phyloP scores from a whole-genome alignment of 2,329 filamentous ascomycete species.

The Verticillium nonalfalfae region DNA sequence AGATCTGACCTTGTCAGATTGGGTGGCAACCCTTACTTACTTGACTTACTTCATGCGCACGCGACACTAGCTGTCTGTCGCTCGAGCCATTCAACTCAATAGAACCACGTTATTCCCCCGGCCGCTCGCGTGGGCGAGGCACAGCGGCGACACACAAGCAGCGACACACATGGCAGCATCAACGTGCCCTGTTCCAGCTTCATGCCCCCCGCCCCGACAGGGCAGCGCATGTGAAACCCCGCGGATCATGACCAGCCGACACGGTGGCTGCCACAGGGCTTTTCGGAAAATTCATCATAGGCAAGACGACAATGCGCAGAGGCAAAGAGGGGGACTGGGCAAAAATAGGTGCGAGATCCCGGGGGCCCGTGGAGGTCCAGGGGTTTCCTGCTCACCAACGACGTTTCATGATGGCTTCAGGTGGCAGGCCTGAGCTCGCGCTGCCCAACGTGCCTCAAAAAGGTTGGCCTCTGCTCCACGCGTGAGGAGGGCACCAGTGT shows the following conservation, averaged over 20 bases:
- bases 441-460: background rate
- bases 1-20: no score
- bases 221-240: background rate
- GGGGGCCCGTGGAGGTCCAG: background rate
- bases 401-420: slow-evolving; percentile 14
- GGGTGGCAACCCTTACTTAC: no score
- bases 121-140: background rate
- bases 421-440: slow-evolving; percentile 5
- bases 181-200: background rate
- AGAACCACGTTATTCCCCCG: background rate
- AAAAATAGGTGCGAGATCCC: background rate
- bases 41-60: no score
- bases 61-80: no score
- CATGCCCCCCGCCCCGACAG: background rate
- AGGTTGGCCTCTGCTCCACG: background rate
- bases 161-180: background rate
- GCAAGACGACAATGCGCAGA: no score
- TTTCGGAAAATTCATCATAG: no score
- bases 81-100: no score
- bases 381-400: background rate
- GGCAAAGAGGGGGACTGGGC: background rate
- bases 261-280: background rate
- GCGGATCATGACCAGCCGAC: background rate
- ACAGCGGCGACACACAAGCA: background rate
- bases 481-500: no score